Percentiles rank a stretch among this genome's conserved stretches.
Conservation (phyloP, 83 land plant species). For the Thuja plicata region DNA sequence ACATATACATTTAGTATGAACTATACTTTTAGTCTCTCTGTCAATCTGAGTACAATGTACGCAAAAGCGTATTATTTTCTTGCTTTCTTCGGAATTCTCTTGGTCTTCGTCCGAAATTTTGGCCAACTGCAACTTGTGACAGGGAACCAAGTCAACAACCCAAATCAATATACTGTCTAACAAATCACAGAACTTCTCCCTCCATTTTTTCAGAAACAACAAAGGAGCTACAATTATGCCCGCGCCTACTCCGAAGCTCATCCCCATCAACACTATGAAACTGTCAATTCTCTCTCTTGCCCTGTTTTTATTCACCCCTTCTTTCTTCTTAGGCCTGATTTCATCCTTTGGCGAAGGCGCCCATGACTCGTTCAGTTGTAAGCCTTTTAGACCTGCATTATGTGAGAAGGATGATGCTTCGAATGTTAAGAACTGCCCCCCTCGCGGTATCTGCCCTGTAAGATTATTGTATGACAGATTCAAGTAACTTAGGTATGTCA, state of each 20-base stretch:
- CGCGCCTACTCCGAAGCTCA: too few relatives aligned
- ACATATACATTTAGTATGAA: not conserved
- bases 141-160: not conserved
- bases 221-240: too few relatives aligned
- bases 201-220: too few relatives aligned
- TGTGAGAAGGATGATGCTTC: constrained; percentile 20
- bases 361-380: constrained; percentile 9
- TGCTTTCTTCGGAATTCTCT: not conserved
- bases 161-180: too few relatives aligned
- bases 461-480: constrained; percentile 42
- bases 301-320: not conserved
- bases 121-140: not conserved
- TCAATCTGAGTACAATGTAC: not conserved
- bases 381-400: constrained; percentile 52
- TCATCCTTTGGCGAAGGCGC: not conserved
- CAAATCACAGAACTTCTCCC: too few relatives aligned
- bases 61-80: not conserved
- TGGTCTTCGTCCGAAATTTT: not conserved
- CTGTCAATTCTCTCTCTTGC: not conserved
- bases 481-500: constrained; percentile 23
- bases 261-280: too few relatives aligned
- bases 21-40: not conserved
- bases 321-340: not conserved
- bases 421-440: constrained; percentile 35
- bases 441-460: constrained; percentile 36